Percentiles rank a stretch among this genome's conserved stretches.
Evolutionary conservation across 208 protist genomes (phyloP).

Genomic region (Trypanosoma avium): DNA sequence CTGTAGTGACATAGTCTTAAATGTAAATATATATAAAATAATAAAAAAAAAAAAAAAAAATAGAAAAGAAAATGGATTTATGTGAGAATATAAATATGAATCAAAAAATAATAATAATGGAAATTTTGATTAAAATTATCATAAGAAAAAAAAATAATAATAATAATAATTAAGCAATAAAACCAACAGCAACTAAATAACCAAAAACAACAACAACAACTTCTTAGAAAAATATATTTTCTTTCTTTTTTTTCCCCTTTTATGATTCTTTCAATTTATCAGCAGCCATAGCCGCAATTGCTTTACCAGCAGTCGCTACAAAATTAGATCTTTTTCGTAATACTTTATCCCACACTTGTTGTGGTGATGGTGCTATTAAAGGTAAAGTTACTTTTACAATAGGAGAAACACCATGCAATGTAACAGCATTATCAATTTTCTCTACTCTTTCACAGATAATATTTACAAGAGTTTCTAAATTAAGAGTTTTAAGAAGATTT

Average conservation of each 20-base stretch:
- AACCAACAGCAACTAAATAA: not conserved
- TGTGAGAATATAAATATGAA: no score
- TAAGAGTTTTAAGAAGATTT: not conserved
- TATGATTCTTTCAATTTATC: not conserved
- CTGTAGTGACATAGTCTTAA: conserved; percentile 21
- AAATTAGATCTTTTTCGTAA: not conserved
- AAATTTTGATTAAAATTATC: not conserved
- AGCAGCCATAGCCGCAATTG: not conserved
- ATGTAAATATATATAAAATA: not conserved
- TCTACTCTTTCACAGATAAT: conserved; percentile 6
- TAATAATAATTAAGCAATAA: conserved; percentile 16
- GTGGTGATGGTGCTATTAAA: conserved; percentile 9
- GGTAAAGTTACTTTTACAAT: conserved; percentile 15
- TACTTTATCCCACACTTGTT: not conserved
- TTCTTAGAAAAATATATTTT: no score
- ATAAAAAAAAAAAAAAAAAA: not conserved
- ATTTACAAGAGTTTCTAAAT: not conserved
- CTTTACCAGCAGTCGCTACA: conserved; percentile 2
- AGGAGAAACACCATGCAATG: conserved; percentile 4
- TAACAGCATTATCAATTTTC: conserved; percentile 15
- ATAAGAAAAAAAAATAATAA: conserved; percentile 8
- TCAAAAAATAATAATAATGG: conserved; percentile 7
- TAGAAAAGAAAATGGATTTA: no score
- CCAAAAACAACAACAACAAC: conserved; percentile 8
- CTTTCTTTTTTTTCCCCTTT: not conserved